These are phyloP conservation scores for Cytospora paraplurivora DNA, from an alignment of 2,329 filamentous ascomycete genomes.

Conservation along the genomic window DNA sequence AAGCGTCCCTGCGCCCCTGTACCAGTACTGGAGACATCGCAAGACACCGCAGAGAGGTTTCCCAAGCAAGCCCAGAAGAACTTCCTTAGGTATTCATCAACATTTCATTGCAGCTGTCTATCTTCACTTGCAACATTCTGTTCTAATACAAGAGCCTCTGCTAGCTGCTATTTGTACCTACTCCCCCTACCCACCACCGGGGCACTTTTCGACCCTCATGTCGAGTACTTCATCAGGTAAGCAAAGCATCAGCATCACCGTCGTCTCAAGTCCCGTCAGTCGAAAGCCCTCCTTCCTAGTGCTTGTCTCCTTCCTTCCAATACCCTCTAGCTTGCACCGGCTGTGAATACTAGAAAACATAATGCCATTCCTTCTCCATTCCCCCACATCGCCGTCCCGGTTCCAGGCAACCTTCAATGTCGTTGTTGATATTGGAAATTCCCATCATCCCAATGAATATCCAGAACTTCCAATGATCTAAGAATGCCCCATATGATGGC, in stretches of 20 bases:
- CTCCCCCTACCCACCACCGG: background rate
- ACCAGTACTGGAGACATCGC: background rate
- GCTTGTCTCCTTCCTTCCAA: too few species aligned
- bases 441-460: too few species aligned
- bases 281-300: background rate
- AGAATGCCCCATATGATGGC: too few species aligned
- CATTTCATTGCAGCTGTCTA: background rate
- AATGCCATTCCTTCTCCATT: too few species aligned
- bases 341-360: too few species aligned
- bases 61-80: background rate
- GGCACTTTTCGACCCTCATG: background rate
- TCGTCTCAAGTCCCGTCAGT: background rate
- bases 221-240: background rate
- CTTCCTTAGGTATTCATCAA: background rate
- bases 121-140: background rate
- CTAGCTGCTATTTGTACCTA: background rate
- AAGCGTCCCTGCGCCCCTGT: background rate
- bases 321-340: too few species aligned
- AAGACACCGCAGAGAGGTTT: background rate
- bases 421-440: too few species aligned
- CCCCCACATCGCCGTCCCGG: too few species aligned
- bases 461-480: too few species aligned
- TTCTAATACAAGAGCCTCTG: background rate
- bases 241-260: background rate
- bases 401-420: too few species aligned